These are phyloP conservation scores for Scutellaria minor DNA, from an alignment of 257 asterid genomes.

Conservation along the genomic window DNA sequence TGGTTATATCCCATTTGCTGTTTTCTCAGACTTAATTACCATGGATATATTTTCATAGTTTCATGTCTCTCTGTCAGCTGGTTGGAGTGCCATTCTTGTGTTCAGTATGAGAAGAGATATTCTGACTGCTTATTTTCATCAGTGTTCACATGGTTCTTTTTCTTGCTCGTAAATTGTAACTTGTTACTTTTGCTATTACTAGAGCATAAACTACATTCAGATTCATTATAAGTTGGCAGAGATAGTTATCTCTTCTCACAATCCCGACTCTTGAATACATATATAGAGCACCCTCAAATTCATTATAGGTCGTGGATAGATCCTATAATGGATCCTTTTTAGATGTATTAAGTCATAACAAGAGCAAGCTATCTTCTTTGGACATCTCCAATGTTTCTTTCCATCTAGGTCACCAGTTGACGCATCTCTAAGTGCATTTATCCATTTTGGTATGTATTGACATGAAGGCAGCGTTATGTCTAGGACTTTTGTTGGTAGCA, in stretches of 20 bases:
- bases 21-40: neutral
- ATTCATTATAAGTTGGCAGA: neutral
- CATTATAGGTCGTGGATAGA: neutral
- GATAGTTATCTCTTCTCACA: neutral
- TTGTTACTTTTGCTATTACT: neutral
- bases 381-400: neutral
- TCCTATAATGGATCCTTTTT: conserved; percentile 2
- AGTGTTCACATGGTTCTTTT: neutral
- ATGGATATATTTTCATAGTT: neutral
- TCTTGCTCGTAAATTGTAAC: neutral
- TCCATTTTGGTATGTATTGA: neutral
- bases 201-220: conserved; percentile 20
- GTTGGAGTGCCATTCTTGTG: conserved; percentile 18
- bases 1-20: neutral
- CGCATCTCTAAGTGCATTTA: conserved; percentile 11
- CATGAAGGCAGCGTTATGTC: conserved; percentile 8
- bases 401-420: conserved; percentile 6
- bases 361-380: neutral
- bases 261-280: neutral
- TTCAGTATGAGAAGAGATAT: neutral
- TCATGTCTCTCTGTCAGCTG: neutral
- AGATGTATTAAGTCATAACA: conserved; percentile 6
- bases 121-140: neutral
- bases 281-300: neutral
- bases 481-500: conserved; percentile 4